Percentiles rank a stretch among this genome's conserved stretches.
Conservation (phyloP, 805 yeast species). For the Saccharomycopsis sp. region DNA sequence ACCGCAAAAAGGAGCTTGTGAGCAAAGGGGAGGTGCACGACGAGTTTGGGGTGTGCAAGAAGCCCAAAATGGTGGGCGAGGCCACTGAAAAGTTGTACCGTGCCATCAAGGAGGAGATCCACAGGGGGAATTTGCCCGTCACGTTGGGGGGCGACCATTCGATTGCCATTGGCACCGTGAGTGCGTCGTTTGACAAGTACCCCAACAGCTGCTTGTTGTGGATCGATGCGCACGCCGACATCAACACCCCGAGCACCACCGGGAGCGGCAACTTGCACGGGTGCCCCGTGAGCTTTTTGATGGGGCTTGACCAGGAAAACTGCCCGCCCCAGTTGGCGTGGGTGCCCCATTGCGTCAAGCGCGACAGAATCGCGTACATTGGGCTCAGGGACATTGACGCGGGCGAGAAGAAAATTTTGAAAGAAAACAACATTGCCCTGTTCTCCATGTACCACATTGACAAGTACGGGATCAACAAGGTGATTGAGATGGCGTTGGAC, state of each 20-base stretch:
- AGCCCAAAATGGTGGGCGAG: conserved; percentile 68
- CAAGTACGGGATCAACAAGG: conserved; percentile 84
- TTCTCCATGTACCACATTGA: conserved; percentile 95
- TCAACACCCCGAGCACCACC: conserved; percentile 79
- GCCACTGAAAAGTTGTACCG: conserved; percentile 58
- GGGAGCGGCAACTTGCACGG: conserved; percentile 92
- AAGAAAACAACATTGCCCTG: conserved; percentile 66
- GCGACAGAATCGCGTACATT: conserved; percentile 76
- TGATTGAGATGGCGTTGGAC: conserved; percentile 83
- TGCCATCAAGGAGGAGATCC: conserved; percentile 45
- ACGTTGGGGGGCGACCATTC: conserved; percentile 97
- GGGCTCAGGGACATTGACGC: conserved; percentile 90
- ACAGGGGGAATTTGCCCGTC: conserved; percentile 51
- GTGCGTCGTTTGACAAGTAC: conserved; percentile 67
- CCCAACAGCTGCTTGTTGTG: conserved; percentile 88
- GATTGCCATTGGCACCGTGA: conserved; percentile 85
- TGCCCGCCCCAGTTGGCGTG: conserved; percentile 73
- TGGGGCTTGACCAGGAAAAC: conserved; percentile 64
- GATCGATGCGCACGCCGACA: conserved; percentile 98
- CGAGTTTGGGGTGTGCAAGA: conserved; percentile 48
- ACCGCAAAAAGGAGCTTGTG: conserved; percentile 36
- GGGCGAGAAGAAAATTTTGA: conserved; percentile 70
- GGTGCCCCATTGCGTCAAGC: conserved; percentile 62
- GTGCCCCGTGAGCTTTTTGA: conserved; percentile 85
- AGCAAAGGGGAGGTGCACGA: conserved; percentile 28